Evolutionary conservation across 2,329 filamentous ascomycete species (phyloP), one percentile per base, ranked within the genome.

Genomic region (Penicillium sp.): DNA sequence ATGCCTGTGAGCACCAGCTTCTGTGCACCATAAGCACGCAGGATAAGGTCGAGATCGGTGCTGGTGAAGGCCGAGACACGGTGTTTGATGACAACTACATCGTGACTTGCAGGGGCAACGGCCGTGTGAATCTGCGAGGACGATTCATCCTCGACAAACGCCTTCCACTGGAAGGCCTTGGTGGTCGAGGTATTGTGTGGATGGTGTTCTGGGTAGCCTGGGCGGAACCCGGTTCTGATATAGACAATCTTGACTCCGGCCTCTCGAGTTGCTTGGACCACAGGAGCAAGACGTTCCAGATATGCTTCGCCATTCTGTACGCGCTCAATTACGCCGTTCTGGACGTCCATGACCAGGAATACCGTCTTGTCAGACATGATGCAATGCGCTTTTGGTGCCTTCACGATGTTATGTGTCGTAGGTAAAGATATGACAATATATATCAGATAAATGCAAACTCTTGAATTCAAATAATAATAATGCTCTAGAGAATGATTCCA

Each of bases 1-100:
- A 75, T 28, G 1, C 73, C 72, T 1, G 61, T 64, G 9, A 75
- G 16, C 5, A 71, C 67, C n/a, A 75, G 45, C 18, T 60, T 61
- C 20, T 67, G 56, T 0, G 66, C 62, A 2, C 61, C 64, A 18
- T 64, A 56, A 21, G 65, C 64, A 5, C 71, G 65, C 3, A 75
- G 62, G 5, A 74, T 59, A 3, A 71, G 45, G 5, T 74, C 72
- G 2, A 75, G 57, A 24, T 72, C 71, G 0, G 66, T 73, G 6
- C 65, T 65, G 16, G 63, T 52, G 48, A 75, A 70, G 0, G 72
- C 72, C 4, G 71, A 74, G 4, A 73, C 64, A 5, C 73, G 67
- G 18, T 64, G 65, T 61, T 75, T 75, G 42, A 59, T 69, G 40
- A 74, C 61, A 3, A 70, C 50, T 5, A 70, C 61, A 24, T 74